phyloP scores from a whole-genome alignment of 2,329 filamentous ascomycete species.

The Cytospora schulzeri region DNA sequence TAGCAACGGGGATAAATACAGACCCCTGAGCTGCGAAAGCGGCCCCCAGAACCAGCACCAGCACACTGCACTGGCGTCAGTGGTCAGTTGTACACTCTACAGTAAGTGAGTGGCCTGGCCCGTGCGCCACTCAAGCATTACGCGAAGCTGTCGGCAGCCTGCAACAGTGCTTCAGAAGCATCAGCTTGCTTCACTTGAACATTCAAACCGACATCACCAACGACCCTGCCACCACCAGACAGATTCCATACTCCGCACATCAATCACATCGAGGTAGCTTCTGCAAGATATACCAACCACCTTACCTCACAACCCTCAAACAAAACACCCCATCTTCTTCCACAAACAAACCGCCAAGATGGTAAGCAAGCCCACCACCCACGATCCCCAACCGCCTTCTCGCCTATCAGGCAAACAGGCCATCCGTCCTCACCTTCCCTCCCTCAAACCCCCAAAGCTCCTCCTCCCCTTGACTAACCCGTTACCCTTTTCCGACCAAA shows the following conservation, averaged over 20 bases:
- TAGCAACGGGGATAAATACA: constrained; percentile 1
- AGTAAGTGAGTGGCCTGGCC: constrained; percentile 4
- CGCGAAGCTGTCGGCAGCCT: constrained; percentile 29
- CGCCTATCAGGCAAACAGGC: constrained; percentile 1
- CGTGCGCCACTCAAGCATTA: constrained; percentile 17
- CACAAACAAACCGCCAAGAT: constrained; percentile 44
- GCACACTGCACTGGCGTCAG: too few relatives aligned
- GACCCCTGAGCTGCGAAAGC: background rate
- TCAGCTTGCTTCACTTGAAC: constrained; percentile 14
- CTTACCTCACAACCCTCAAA: constrained; percentile 15
- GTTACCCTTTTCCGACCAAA: constrained; percentile 7
- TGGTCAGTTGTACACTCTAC: too few relatives aligned
- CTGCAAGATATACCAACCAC: background rate
- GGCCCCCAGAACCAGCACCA: too few relatives aligned
- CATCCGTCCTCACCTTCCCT: constrained; percentile 10
- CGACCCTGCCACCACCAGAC: background rate
- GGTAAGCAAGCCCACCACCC: constrained; percentile 44
- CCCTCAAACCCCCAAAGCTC: background rate
- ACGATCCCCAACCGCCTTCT: constrained; percentile 22
- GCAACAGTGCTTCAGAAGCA: constrained; percentile 7
- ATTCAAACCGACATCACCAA: constrained; percentile 15
- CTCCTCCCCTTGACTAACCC: constrained; percentile 19
- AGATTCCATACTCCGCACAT: background rate
- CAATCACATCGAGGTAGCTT: background rate
- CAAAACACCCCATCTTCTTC: background rate